A percentile compares a stretch with the other conserved stretches of the same genome.
These are phyloP conservation scores for Fraxinus quadrangulata DNA, from an alignment of 257 asterid genomes.

Conservation along the genomic window DNA sequence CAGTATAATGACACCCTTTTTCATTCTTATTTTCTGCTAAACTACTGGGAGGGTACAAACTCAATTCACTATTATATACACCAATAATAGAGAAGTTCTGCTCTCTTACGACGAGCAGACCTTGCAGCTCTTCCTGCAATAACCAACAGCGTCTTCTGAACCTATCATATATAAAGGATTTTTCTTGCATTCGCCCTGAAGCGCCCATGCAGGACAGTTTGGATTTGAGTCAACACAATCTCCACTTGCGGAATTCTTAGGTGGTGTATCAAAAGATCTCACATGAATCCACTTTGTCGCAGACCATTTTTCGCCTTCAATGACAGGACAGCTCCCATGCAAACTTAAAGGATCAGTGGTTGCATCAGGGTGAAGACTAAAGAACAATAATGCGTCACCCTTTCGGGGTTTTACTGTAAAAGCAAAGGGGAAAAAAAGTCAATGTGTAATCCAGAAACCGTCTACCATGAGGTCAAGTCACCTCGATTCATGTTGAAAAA, in stretches of 20 bases:
- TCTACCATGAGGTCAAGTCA: not conserved
- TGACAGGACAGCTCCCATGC: slow-evolving; percentile 54
- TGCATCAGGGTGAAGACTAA: slow-evolving; percentile 42
- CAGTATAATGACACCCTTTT: not conserved
- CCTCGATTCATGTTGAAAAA: not conserved
- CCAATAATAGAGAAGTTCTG: not conserved
- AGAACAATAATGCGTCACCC: slow-evolving; percentile 44
- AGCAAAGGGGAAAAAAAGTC: not conserved
- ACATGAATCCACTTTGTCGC: slow-evolving; percentile 57
- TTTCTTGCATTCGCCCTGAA: slow-evolving; percentile 48
- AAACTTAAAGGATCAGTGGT: slow-evolving; percentile 38
- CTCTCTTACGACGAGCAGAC: slow-evolving; percentile 31
- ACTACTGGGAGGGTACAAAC: not conserved
- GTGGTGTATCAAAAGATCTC: slow-evolving; percentile 24
- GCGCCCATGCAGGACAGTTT: slow-evolving; percentile 49
- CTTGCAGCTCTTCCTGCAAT: slow-evolving; percentile 55
- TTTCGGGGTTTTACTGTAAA: slow-evolving; percentile 41
- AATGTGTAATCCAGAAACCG: not conserved
- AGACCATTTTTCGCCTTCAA: slow-evolving; percentile 54
- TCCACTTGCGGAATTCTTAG: not conserved
- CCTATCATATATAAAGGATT: slow-evolving; percentile 53
- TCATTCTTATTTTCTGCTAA: not conserved
- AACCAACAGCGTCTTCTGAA: slow-evolving; percentile 23
- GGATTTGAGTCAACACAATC: slow-evolving; percentile 40
- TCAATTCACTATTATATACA: not conserved